phyloP scores from a whole-genome alignment of 768 basidiomycete species.

The Boletus rubropictus region DNA sequence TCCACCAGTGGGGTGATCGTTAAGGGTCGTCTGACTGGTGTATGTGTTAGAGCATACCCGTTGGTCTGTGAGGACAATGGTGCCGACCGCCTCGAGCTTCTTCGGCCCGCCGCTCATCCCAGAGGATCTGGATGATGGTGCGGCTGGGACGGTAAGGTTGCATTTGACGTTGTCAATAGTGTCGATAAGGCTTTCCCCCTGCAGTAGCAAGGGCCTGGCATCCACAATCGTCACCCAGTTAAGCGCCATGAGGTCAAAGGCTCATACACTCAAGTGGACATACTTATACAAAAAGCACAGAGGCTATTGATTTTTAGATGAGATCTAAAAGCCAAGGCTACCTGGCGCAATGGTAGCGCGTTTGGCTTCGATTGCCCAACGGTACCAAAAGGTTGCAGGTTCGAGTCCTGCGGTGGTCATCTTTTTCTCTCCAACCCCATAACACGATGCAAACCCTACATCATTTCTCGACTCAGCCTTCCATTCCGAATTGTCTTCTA shows the following conservation, averaged over 20 bases:
- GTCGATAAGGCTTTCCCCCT: conserved; percentile 54
- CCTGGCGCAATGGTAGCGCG: conserved; percentile 94
- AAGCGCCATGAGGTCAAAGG: conserved; percentile 51
- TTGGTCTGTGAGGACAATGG: conserved; percentile 63
- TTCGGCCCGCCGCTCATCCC: conserved; percentile 51
- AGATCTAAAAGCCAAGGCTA: conserved; percentile 32
- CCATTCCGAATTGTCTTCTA: conserved; percentile 17
- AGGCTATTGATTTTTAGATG: not conserved
- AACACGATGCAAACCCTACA: not conserved
- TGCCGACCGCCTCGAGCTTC: conserved; percentile 56
- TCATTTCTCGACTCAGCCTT: not conserved
- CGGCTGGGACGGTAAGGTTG: conserved; percentile 51
- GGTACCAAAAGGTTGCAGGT: conserved; percentile 94
- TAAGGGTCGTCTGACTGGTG: not conserved
- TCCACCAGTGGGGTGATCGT: conserved; percentile 4
- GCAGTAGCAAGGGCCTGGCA: conserved; percentile 53
- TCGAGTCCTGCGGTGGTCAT: conserved; percentile 93
- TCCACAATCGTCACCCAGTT: conserved; percentile 72
- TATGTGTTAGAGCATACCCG: conserved; percentile 42
- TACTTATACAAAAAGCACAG: not conserved
- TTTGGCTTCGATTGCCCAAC: conserved; percentile 81
- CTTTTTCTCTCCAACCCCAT: not conserved
- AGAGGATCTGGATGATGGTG: conserved; percentile 38
- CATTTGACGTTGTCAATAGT: conserved; percentile 57
- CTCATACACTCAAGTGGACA: not conserved